These are phyloP conservation scores for Coemansia biformis DNA, from an alignment of 192 early-diverging fungal genomes.

Conservation along the genomic window DNA sequence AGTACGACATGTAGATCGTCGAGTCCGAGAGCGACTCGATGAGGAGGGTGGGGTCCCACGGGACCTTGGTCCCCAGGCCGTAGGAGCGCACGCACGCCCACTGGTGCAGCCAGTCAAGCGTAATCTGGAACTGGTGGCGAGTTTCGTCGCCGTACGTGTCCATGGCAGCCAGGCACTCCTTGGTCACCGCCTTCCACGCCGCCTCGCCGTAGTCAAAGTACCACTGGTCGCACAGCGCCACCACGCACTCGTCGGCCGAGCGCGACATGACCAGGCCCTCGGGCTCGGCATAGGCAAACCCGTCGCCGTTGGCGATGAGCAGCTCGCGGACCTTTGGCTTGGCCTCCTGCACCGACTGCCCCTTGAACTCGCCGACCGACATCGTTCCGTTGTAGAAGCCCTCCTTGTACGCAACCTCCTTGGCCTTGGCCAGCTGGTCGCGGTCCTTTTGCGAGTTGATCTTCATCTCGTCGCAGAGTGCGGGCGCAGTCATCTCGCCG, in stretches of 20 bases:
- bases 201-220: constrained; percentile 96
- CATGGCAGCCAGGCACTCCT: constrained; percentile 74
- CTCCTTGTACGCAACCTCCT: constrained; percentile 95
- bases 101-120: constrained; percentile 88
- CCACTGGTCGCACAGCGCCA: constrained; percentile 95
- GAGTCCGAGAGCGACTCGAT: constrained; percentile 97
- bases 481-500: constrained; percentile 80
- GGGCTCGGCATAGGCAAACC: constrained; percentile 91
- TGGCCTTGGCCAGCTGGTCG: constrained; percentile 83
- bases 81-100: constrained; percentile 96
- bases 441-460: constrained; percentile 97
- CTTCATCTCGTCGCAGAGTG: constrained; percentile 84
- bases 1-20: constrained; percentile 99
- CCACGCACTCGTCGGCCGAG: constrained; percentile 95
- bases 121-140: constrained; percentile 76
- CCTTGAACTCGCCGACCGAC: constrained; percentile 74
- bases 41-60: constrained; percentile 88
- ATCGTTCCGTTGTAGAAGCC: constrained; percentile 93
- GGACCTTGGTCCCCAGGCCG: constrained; percentile 87
- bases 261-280: constrained; percentile 89
- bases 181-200: constrained; percentile 69
- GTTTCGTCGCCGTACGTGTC: constrained; percentile 78
- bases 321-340: constrained; percentile 74
- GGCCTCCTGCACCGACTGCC: constrained; percentile 84
- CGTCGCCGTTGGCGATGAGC: constrained; percentile 66